Evolutionary conservation across 805 yeast genomes (phyloP), one percentile per base, ranked within the genome.

Genomic region (Clavispora carvajalis): DNA sequence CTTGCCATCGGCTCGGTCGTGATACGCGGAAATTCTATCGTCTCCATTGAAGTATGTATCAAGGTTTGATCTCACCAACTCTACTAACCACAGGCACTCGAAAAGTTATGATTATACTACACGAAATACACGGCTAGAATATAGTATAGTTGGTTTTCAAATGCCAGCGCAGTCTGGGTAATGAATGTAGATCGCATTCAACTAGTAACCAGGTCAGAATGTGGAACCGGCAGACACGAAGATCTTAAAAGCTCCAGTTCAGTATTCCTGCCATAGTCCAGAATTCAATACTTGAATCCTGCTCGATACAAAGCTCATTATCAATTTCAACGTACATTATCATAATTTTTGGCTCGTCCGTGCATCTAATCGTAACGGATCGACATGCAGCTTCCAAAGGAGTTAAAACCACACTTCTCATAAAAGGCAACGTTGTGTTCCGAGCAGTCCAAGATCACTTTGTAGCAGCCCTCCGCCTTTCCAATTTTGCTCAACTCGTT

Each of bases 371-470:
- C 48, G 31, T 39, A 72, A 44, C 85, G 66, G 42, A 57, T 65
- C 33, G 75, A 75, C 95, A 85, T 85, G 54, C 82, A 87, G 28
- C 76, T 60, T 11, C 93, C 93, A 18, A 76, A 83, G 41, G 73
- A 66, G 12, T 59, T 58, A 58, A 77, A 80, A 3, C 90, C 95
- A 69, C 98, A 91, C 61, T 88, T 90, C 52, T 86, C 85, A 60
- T 91, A 91, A 60, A 91, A 91, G 4, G 77, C 82, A 26, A 80
- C 83, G 56, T 91, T 91, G 44, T 79, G 76, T n/a, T 76, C 79
- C 40, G 84, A 82, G 63, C 98, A 91, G 65, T 91, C 97, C 53
- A 91, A 68, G 31, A 91, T 87, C 13, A 86, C 82, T 66, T 91
- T 91, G 65, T 91, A 91, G 55, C 95, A 88, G 5, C 91, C 93